Conservation (phyloP, 805 yeast genomes). For the Wickerhamomyces canadensis region DNA sequence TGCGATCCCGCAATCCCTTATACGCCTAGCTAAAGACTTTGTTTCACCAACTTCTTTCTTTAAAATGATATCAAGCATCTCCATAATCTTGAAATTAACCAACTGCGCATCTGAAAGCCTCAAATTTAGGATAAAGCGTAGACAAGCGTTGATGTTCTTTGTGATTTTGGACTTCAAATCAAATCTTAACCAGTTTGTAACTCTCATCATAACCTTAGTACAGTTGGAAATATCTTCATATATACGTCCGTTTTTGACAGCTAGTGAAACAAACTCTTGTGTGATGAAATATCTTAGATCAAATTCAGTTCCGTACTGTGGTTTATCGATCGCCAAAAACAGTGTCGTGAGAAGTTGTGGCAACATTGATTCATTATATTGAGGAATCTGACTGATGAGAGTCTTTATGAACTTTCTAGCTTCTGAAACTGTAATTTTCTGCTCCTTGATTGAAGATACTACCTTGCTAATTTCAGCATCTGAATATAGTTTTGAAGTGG, state of each 20-base stretch:
- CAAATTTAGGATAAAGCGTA: neutral
- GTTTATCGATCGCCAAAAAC: neutral
- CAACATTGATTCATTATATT: neutral
- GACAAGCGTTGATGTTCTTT: neutral
- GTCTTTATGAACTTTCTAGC: neutral
- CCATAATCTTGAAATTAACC: neutral
- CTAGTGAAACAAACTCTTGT: neutral
- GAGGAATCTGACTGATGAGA: neutral
- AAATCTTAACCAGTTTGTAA: conserved; percentile 5
- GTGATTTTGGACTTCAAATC: neutral
- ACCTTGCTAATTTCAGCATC: neutral
- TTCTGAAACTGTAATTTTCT: neutral
- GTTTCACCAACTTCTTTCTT: neutral
- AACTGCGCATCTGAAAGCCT: neutral
- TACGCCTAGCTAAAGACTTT: neutral
- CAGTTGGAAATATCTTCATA: neutral
- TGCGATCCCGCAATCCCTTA: neutral
- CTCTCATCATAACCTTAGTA: neutral
- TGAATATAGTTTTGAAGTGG: neutral
- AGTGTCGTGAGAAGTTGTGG: neutral
- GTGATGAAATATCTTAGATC: conserved; percentile 1
- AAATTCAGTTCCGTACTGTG: neutral
- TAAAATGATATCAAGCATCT: neutral
- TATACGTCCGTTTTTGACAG: neutral
- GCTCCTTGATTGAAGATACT: neutral